phyloP scores from a whole-genome alignment of 805 yeast genomes.

The Kluyveromyces siamensis region DNA sequence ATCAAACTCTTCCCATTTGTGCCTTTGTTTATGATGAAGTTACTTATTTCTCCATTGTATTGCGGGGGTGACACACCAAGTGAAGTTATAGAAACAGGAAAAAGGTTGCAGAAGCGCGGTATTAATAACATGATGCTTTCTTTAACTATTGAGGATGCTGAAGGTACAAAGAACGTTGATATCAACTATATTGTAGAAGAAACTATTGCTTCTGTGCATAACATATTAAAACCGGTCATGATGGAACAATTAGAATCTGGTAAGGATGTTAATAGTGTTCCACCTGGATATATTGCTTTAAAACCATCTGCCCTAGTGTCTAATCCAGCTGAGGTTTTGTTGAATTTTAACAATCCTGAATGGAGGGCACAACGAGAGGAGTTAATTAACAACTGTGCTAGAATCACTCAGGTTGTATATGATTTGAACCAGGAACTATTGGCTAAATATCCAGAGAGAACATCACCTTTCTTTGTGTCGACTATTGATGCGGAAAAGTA shows the following conservation, averaged over 20 bases:
- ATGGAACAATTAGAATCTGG: conserved; percentile 40
- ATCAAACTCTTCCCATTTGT: conserved; percentile 63
- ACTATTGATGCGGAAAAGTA: conserved; percentile 90
- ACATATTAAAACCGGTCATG: conserved; percentile 67
- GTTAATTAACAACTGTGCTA: conserved; percentile 57
- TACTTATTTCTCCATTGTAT: conserved; percentile 71
- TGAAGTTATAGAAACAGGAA: conserved; percentile 67
- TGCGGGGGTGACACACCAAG: conserved; percentile 80
- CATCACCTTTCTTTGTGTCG: conserved; percentile 62
- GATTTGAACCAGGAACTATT: conserved; percentile 43
- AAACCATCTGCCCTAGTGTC: conserved; percentile 86
- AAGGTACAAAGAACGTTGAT: conserved; percentile 57
- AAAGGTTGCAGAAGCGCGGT: conserved; percentile 57
- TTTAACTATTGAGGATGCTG: conserved; percentile 86
- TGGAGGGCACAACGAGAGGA: conserved; percentile 45
- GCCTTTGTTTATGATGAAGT: conserved; percentile 63
- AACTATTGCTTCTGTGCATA: conserved; percentile 57
- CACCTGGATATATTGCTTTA: conserved; percentile 87
- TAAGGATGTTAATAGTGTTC: conserved; percentile 52
- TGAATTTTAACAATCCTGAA: conserved; percentile 47
- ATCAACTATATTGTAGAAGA: conserved; percentile 51
- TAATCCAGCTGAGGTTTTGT: conserved; percentile 66
- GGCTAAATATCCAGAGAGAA: conserved; percentile 49
- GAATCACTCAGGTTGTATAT: conserved; percentile 48
- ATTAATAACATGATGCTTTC: conserved; percentile 94